A percentile compares a stretch with the other conserved stretches of the same genome.
Evolutionary conservation across 495 filamentous ascomycete species (phyloP).

Genomic region (Hypomontagnella monticulosa): DNA sequence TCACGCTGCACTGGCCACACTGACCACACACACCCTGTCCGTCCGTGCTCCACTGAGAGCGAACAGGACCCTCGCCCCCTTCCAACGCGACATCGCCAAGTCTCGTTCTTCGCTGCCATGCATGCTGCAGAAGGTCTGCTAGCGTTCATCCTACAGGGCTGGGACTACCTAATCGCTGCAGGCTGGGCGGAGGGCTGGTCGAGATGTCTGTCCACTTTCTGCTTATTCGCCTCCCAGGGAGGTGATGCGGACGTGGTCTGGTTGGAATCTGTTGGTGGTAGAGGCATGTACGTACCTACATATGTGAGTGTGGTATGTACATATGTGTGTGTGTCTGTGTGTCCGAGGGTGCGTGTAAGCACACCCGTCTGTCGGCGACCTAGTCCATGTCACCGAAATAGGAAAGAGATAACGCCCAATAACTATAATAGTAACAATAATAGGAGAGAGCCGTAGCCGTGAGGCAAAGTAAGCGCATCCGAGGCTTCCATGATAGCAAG

Average conservation of each 20-base stretch:
- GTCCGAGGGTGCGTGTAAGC: constrained; percentile 18
- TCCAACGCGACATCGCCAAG: constrained; percentile 40
- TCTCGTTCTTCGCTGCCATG: constrained; percentile 36
- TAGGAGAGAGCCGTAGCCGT: constrained; percentile 11
- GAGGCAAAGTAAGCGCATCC: constrained; percentile 20
- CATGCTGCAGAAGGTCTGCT: constrained; percentile 36
- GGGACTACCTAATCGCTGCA: constrained; percentile 36
- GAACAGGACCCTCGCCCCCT: constrained; percentile 26
- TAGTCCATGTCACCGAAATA: constrained; percentile 26
- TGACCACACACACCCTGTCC: constrained; percentile 19
- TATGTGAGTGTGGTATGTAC: constrained; percentile 9
- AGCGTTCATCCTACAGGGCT: constrained; percentile 40
- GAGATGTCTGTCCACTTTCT: constrained; percentile 16
- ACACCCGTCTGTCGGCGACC: constrained; percentile 9
- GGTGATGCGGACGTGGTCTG: constrained; percentile 32
- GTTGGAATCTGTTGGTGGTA: constrained; percentile 30
- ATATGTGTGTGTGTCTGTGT: constrained; percentile 20
- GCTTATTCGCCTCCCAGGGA: constrained; percentile 20
- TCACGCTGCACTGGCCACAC: constrained; percentile 37
- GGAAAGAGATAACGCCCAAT: constrained; percentile 1
- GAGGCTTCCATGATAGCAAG: constrained; percentile 25
- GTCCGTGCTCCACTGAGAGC: constrained; percentile 28
- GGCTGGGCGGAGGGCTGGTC: constrained; percentile 12
- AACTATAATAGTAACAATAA: constrained; percentile 7
- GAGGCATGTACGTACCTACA: constrained; percentile 13